Base-by-base conservation (phyloP, 83 land plant species). In the Larix sibirica region DNA sequence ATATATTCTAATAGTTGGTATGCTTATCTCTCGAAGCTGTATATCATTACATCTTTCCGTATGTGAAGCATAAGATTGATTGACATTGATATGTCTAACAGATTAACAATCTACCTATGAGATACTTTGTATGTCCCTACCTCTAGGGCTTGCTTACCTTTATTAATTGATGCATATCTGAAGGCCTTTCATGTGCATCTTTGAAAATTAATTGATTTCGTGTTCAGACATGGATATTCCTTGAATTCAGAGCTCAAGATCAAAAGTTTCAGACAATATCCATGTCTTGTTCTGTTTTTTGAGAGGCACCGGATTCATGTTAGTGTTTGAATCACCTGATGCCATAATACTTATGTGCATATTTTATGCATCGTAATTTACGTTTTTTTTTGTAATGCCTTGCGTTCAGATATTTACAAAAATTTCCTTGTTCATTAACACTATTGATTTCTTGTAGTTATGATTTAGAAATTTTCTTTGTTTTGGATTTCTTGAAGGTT, bases 401-500 rank as follows among this genome's bases (percentile, higher is more conserved):
- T 73, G 5, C 54, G 24, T 73, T 42, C 10, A 47, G 50, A 47
- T 47, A 21, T 73, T 40, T 73, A 73, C 50, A 73, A 21, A n/a
- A 12, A 44, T 9, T n/a, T 42, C 54, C 38, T 73, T 2, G 20
- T 73, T 42, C 56, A 7, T 73, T 42, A 42, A 38, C 44, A 2
- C 26, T 47, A 73, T 73, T 42, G 54, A 73, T 73, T 21, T 17
- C 54, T 18, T 71, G 54, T 73, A 7, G 50, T 47, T 47, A 7
- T 47, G 50, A 47, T 47, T 47, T 47, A 2, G 50, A 47, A 7
- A 47, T 47, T 4, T 44, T 47, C 50, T 47, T 47, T 47, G 50
- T 47, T 47, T 47, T 47, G 6, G 9, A 47, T 47, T 47, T 47
- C 50, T 47, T 47, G 50, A 81, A 97, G 99, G 99, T 98, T 8